Conservation (phyloP, 2,329 filamentous ascomycete genomes). For the Colletotrichum lini region DNA sequence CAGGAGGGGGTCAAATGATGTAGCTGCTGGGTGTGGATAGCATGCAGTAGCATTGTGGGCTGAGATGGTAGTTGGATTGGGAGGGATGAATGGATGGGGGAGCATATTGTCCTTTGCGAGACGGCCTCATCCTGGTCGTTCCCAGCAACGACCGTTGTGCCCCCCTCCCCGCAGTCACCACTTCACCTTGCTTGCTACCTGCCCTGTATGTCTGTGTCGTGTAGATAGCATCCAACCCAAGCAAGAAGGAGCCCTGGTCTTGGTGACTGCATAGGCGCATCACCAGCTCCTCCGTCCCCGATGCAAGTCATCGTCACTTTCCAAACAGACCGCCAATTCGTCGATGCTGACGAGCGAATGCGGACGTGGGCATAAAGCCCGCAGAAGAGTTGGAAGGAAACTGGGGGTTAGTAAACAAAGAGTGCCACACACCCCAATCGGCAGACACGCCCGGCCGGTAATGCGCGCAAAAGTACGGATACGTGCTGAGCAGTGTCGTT, state of each 20-base stretch:
- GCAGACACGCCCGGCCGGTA: constrained; percentile 24
- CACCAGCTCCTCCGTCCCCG: constrained; percentile 11
- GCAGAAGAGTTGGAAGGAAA: not conserved
- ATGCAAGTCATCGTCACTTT: constrained; percentile 39
- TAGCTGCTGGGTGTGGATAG: too few relatives aligned
- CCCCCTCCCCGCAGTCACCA: not conserved
- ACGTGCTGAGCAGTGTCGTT: not conserved
- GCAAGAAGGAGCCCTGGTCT: not conserved
- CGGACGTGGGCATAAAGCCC: constrained; percentile 18
- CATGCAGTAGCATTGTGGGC: not conserved
- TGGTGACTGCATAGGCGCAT: constrained; percentile 25
- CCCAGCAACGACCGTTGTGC: not conserved
- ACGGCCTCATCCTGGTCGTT: not conserved
- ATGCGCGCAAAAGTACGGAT: constrained; percentile 1
- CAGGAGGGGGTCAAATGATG: not conserved
- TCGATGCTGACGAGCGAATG: not conserved
- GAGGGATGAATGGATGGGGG: not conserved
- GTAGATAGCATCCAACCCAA: too few relatives aligned
- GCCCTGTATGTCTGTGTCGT: not conserved
- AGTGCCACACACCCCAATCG: constrained; percentile 20
- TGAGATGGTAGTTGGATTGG: constrained; percentile 1
- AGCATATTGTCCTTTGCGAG: constrained; percentile 6
- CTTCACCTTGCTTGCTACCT: not conserved
- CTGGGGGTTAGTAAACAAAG: constrained; percentile 7
- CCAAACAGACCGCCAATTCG: constrained; percentile 30